phyloP scores from a whole-genome alignment of 148 eudicot genomes.

The Rheum nobile region DNA sequence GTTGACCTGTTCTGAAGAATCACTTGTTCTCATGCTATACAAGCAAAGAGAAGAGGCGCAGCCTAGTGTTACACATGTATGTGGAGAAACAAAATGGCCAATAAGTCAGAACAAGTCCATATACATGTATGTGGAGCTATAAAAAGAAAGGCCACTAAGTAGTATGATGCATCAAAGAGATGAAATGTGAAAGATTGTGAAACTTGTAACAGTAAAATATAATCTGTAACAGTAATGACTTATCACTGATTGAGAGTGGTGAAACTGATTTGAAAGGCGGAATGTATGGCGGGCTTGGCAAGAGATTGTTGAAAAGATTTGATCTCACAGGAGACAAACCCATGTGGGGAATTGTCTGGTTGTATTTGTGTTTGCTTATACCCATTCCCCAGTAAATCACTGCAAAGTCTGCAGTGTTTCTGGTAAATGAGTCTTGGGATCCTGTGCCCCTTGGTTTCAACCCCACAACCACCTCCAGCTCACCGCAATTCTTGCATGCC shows the following conservation, averaged over 20 bases:
- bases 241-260: background rate
- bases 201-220: background rate
- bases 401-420: background rate
- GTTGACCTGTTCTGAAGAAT: background rate
- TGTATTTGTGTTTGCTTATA: too few species aligned
- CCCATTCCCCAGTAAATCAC: background rate
- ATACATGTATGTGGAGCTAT: too few species aligned
- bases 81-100: background rate
- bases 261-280: background rate
- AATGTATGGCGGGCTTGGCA: background rate
- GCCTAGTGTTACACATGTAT: too few species aligned
- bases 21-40: background rate
- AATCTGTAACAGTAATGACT: too few species aligned
- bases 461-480: too few species aligned
- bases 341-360: background rate
- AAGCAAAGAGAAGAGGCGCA: background rate
- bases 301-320: too few species aligned
- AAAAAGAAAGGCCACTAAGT: background rate
- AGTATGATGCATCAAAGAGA: background rate
- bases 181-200: background rate
- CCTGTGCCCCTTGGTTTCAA: background rate
- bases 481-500: background rate
- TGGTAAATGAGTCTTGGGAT: background rate
- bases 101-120: too few species aligned
- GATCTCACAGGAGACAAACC: background rate